phyloP scores from a whole-genome alignment of 2,329 filamentous ascomycete species.

The Fusarium sublunatum region DNA sequence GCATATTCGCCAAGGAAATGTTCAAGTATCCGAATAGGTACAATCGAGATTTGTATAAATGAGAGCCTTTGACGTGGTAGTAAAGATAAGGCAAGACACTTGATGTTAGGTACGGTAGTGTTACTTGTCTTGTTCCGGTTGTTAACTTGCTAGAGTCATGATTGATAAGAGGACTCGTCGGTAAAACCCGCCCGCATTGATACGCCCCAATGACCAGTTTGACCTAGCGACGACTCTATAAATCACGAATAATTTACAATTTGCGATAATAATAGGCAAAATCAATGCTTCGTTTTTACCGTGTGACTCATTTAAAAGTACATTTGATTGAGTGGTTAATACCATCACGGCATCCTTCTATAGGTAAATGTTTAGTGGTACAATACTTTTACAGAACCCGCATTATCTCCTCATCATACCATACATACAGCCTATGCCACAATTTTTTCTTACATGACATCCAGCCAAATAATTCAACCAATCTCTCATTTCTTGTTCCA shows the following conservation, averaged over 20 bases:
- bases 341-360: conserved; percentile 40
- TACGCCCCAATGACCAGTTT: conserved; percentile 33
- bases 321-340: conserved; percentile 48
- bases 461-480: neutral
- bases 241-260: neutral
- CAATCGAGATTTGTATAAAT: neutral
- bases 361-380: conserved; percentile 39
- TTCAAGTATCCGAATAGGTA: neutral
- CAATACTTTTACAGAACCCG: conserved; percentile 45
- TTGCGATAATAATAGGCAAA: neutral
- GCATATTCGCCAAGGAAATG: conserved; percentile 30
- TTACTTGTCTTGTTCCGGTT: conserved; percentile 6
- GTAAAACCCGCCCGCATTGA: conserved; percentile 42
- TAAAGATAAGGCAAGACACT: neutral
- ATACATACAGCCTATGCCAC: conserved; percentile 19
- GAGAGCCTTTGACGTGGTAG: neutral
- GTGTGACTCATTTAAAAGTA: conserved; percentile 25
- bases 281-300: neutral
- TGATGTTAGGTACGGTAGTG: neutral
- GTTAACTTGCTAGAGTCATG: conserved; percentile 26
- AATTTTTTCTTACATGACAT: conserved; percentile 17
- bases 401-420: conserved; percentile 33
- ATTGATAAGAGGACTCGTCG: conserved; percentile 38
- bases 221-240: conserved; percentile 6
- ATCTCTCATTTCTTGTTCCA: conserved; percentile 50